Percentiles rank a stretch among this genome's conserved stretches.
These are phyloP conservation scores for Paramyrothecium roridum DNA, from an alignment of 2,329 filamentous ascomycete species.

Conservation along the genomic window DNA sequence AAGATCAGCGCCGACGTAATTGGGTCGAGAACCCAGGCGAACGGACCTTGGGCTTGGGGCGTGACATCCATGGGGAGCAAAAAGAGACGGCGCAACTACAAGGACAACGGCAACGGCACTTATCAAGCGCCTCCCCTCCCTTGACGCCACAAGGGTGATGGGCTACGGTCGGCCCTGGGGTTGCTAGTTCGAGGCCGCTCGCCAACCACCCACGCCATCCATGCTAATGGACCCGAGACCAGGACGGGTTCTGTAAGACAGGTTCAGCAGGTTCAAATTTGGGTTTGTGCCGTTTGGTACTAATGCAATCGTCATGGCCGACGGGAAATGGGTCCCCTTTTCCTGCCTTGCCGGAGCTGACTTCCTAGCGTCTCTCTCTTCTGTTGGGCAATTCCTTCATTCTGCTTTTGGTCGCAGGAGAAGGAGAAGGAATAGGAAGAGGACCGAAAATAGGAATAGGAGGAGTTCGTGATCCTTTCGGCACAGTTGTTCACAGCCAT, in stretches of 20 bases:
- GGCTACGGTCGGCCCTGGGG: not conserved
- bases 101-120: not conserved
- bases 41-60: not conserved
- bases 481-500: not conserved
- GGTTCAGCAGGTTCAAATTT: not conserved
- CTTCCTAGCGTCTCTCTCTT: not conserved
- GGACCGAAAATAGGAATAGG: not conserved
- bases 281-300: not conserved
- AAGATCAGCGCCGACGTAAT: not conserved
- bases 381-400: not conserved
- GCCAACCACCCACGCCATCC: not conserved
- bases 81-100: not conserved
- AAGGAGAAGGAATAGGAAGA: too few species aligned
- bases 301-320: not conserved
- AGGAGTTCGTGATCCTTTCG: not conserved
- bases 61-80: not conserved
- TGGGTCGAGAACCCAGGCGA: not conserved
- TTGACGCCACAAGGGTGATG: not conserved
- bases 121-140: not conserved
- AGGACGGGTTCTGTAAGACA: not conserved
- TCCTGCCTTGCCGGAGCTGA: not conserved
- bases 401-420: not conserved
- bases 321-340: not conserved
- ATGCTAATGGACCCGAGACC: not conserved
- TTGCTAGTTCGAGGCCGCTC: not conserved